A percentile compares a stretch with the other conserved stretches of the same genome.
phyloP scores from a whole-genome alignment of 306 rosid genomes.

The Rosa persica region DNA sequence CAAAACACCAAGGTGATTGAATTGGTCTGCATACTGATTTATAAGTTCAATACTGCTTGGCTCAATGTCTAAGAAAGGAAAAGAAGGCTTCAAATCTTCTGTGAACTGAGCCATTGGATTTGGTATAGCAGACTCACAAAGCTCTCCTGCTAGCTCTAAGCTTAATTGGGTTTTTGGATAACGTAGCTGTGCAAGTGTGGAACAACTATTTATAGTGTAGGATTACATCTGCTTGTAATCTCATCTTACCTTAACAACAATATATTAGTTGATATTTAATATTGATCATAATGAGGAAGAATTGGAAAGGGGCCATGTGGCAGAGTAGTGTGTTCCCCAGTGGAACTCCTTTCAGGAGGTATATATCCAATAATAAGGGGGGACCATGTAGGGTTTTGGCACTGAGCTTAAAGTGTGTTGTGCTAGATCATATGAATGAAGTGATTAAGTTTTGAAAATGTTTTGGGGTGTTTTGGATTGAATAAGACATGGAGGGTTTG shows the following conservation, averaged over 20 bases:
- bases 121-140: slow-evolving; percentile 13
- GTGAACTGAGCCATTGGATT: slow-evolving; percentile 71
- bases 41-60: slow-evolving; percentile 50
- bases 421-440: not conserved
- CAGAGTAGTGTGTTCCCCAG: slow-evolving; percentile 46
- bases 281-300: slow-evolving; percentile 8
- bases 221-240: slow-evolving; percentile 25
- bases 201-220: slow-evolving; percentile 48
- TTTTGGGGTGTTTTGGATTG: not conserved
- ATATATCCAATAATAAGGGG: slow-evolving; percentile 43
- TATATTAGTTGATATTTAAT: not conserved
- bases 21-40: slow-evolving; percentile 43
- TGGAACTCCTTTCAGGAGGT: slow-evolving; percentile 51
- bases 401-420: not conserved
- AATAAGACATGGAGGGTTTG: not conserved
- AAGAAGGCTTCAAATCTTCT: slow-evolving; percentile 54
- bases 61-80: slow-evolving; percentile 58
- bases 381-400: slow-evolving; percentile 36
- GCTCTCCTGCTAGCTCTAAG: slow-evolving; percentile 11
- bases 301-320: slow-evolving; percentile 65
- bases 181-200: slow-evolving; percentile 27
- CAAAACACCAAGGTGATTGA: slow-evolving; percentile 32
- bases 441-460: not conserved
- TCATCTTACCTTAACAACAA: not conserved
- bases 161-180: slow-evolving; percentile 38